These are phyloP conservation scores for Pestalotiopsis sp. DNA, from an alignment of 2,329 filamentous ascomycete species.

Conservation along the genomic window DNA sequence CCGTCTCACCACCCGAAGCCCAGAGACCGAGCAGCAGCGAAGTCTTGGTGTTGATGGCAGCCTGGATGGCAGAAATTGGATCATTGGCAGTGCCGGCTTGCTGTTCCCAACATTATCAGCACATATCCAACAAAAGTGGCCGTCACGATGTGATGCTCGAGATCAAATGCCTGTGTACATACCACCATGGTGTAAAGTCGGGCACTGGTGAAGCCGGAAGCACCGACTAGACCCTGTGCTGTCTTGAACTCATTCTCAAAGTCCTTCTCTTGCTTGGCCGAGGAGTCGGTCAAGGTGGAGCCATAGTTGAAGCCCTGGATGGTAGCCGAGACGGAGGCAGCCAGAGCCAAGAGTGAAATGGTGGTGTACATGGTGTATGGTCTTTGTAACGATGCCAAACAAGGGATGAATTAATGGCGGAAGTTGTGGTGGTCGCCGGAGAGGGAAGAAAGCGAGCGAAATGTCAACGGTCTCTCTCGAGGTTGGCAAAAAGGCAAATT, in stretches of 20 bases:
- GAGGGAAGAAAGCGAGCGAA: too few relatives aligned
- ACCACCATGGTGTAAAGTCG: conserved; percentile 75
- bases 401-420: too few relatives aligned
- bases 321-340: conserved; percentile 38
- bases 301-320: conserved; percentile 75
- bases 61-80: conserved; percentile 56
- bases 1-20: conserved; percentile 66
- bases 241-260: conserved; percentile 71
- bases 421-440: too few relatives aligned
- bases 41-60: conserved; percentile 79
- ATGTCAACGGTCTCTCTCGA: too few relatives aligned
- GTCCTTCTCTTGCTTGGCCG: conserved; percentile 60
- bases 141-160: background rate
- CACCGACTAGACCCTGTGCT: conserved; percentile 63
- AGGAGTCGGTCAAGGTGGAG: conserved; percentile 58
- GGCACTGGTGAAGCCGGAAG: conserved; percentile 66
- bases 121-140: background rate
- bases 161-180: conserved; percentile 24
- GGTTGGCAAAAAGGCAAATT: too few relatives aligned
- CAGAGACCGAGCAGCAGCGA: conserved; percentile 80
- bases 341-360: conserved; percentile 32
- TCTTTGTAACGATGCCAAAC: background rate
- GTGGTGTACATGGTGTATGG: conserved; percentile 6
- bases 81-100: conserved; percentile 65
- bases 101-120: conserved; percentile 28